Evolutionary conservation across 352 stramenopile species (phyloP), one percentile per base, ranked within the genome.

Genomic region (Globisporangium middletonii): DNA sequence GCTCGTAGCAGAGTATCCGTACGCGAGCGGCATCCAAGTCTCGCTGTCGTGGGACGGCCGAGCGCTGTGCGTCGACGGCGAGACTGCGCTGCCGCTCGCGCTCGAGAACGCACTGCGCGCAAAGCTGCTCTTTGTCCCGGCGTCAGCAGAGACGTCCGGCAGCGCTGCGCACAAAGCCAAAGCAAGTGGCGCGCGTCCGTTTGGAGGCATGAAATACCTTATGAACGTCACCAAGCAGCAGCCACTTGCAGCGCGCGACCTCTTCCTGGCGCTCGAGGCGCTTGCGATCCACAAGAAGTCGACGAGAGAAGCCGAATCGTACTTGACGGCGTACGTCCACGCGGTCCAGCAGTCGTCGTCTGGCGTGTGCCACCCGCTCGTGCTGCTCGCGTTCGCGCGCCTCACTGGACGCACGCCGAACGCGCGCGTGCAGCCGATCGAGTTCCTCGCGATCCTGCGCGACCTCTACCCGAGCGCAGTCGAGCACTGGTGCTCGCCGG

Each of bases 201-300:
- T 89, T 67, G 71, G 62, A 27, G 82, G 82, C 0, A 50, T 84
- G 3, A 88, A 77, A 9, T 73, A 71, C 23, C n/a, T 89, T n/a
- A 45, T 65, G 43, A 76, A 59, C 1, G 42, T 89, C 12, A 52
- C 28, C 0, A 60, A 55, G 26, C 63, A 67, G 44, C 63, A 67
- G 27, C 51, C 67, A 27, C 68, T 81, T 47, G 47, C 41, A 4
- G 77, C 89, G 53, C 63, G 64, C 6, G 57, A 79, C 3, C 41
- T 92, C 23, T 83, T 92, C n/a, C 15, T 55, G 13, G 75, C 71
- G 16, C 46, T 92, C n/a, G 82, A 92, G 48, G 41, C 78, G 15
- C 59, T 92, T 0, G 50, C 64, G 26, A 67, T 92, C 4, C 65
- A 71, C 15, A 86, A 84, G 57, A 50, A 68, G 13, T 56, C 70